A percentile compares a stretch with the other conserved stretches of the same genome.
Conservation (phyloP, 2,329 filamentous ascomycete genomes). For the Sclerotinia subarctica region DNA sequence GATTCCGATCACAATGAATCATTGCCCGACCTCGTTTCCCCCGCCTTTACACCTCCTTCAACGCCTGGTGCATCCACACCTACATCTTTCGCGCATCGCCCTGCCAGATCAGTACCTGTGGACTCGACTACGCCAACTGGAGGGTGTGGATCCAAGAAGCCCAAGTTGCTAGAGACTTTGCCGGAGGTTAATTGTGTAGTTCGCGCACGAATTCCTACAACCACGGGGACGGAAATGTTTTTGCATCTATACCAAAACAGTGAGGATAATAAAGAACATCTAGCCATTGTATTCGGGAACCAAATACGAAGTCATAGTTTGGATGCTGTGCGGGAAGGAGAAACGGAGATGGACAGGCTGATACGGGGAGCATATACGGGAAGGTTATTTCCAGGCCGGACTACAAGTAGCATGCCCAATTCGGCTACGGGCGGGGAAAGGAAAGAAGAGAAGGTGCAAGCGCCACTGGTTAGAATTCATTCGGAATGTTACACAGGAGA, state of each 20-base stretch:
- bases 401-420: conserved; percentile 44
- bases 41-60: conserved; percentile 73
- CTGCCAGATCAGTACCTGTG: conserved; percentile 46
- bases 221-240: conserved; percentile 92
- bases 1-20: conserved; percentile 16
- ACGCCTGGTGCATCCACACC: conserved; percentile 60
- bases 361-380: conserved; percentile 91
- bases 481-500: conserved; percentile 98
- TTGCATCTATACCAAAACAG: conserved; percentile 92
- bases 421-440: conserved; percentile 13
- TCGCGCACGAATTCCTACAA: conserved; percentile 90
- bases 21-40: conserved; percentile 65
- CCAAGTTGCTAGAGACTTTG: conserved; percentile 69
- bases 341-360: conserved; percentile 88
- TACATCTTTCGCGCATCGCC: conserved; percentile 38
- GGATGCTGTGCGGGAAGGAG: conserved; percentile 68
- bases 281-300: conserved; percentile 94
- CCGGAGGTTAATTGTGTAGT: conserved; percentile 92
- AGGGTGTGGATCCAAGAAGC: conserved; percentile 61
- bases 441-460: conserved; percentile 21
- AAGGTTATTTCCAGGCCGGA: conserved; percentile 79
- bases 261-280: conserved; percentile 89
- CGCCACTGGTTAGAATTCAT: conserved; percentile 86
- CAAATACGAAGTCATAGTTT: conserved; percentile 72
- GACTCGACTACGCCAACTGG: conserved; percentile 54